phyloP scores from a whole-genome alignment of 2,329 filamentous ascomycete species.

The Aspergillus japonicus region DNA sequence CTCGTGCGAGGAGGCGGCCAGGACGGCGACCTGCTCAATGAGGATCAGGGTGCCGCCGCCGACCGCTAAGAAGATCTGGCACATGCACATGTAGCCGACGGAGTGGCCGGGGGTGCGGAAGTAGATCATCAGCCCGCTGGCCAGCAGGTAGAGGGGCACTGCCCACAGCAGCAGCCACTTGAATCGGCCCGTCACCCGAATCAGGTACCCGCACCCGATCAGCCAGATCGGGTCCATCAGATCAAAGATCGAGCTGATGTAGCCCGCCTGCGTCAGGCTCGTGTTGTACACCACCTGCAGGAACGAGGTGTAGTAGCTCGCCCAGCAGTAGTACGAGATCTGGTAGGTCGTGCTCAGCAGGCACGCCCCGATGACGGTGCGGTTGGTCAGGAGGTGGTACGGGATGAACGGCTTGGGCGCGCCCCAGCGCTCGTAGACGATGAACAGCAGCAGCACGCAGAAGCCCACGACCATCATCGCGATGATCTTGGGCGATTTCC shows the following conservation, averaged over 20 bases:
- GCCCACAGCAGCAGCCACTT: constrained; percentile 51
- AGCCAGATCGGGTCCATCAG: constrained; percentile 56
- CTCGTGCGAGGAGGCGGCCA: constrained; percentile 52
- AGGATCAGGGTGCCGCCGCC: constrained; percentile 53
- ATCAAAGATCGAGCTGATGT: constrained; percentile 51
- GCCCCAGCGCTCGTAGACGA: constrained; percentile 52
- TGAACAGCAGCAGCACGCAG: constrained; percentile 53
- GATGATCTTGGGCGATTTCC: constrained; percentile 47
- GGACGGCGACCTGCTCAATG: constrained; percentile 53
- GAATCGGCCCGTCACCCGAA: constrained; percentile 50
- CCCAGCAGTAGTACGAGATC: constrained; percentile 24
- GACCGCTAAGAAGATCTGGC: constrained; percentile 56
- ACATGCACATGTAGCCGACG: constrained; percentile 55
- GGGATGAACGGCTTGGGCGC: constrained; percentile 37
- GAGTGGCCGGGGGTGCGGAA: constrained; percentile 48
- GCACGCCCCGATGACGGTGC: constrained; percentile 30
- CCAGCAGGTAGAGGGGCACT: constrained; percentile 51
- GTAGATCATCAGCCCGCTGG: constrained; percentile 52
- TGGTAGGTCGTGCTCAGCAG: constrained; percentile 26
- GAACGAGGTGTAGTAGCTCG: constrained; percentile 36
- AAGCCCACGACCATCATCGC: constrained; percentile 54
- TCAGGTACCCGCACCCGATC: constrained; percentile 52
- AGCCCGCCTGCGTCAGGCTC: constrained; percentile 32
- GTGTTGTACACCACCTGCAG: constrained; percentile 39
- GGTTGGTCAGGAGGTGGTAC: constrained; percentile 41